A percentile compares a stretch with the other conserved stretches of the same genome.
Evolutionary conservation across 495 filamentous ascomycete species (phyloP).

Genomic region (Hypoxylon cercidicola): DNA sequence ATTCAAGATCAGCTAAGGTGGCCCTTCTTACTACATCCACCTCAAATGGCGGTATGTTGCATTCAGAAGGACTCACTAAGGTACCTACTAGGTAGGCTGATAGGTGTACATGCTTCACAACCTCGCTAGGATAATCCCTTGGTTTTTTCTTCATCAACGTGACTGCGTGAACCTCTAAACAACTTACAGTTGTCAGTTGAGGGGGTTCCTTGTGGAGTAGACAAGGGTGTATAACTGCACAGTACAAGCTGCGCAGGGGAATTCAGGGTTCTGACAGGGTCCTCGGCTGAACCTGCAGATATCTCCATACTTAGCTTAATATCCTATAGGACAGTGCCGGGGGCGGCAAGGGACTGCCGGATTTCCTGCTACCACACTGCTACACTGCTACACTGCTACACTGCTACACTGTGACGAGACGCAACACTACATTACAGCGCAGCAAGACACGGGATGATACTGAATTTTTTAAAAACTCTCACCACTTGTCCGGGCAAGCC

Average conservation of each 20-base stretch:
- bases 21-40: constrained; percentile 8
- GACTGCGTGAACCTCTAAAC: constrained; percentile 36
- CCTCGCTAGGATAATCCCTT: constrained; percentile 10
- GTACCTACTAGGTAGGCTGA: too few relatives aligned
- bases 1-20: constrained; percentile 36
- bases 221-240: constrained; percentile 26
- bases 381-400: background rate
- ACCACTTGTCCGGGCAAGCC: constrained; percentile 10
- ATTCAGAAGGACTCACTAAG: constrained; percentile 22
- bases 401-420: constrained; percentile 3
- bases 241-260: constrained; percentile 34
- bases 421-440: constrained; percentile 17
- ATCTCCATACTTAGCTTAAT: constrained; percentile 44
- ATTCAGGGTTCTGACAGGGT: constrained; percentile 41
- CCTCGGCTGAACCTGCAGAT: constrained; percentile 42
- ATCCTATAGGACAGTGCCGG: constrained; percentile 37
- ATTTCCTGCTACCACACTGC: constrained; percentile 40
- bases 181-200: constrained; percentile 42
- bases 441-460: constrained; percentile 33
- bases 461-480: too few relatives aligned
- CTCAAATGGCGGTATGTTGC: constrained; percentile 40
- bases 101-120: too few relatives aligned
- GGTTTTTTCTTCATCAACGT: constrained; percentile 7
- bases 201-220: constrained; percentile 35
- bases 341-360: constrained; percentile 42